Base-by-base conservation (phyloP, 2,329 filamentous ascomycete species). In the Cordyceps farinosa region DNA sequence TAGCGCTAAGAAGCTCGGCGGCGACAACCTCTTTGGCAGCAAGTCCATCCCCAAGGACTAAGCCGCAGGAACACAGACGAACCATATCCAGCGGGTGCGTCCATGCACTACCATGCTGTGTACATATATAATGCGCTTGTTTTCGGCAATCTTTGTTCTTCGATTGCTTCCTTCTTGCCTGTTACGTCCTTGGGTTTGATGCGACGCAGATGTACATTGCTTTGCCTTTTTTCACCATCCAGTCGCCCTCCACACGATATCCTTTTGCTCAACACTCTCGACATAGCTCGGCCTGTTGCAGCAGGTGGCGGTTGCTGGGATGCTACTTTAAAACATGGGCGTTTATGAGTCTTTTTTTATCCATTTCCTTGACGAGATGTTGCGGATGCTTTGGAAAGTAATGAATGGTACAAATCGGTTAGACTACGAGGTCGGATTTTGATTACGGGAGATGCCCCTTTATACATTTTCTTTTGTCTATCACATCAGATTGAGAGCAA, bases 1-100 rank as follows among this genome's bases (percentile, higher is more conserved):
- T 53, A 87, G 85, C 56, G 79, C 79, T 77, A 88, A 87, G 82
- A 87, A 84, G 73, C 78, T 87, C 72, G 76, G 77, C 61, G 77
- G 79, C 73, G 78, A 79, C 65, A 77, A 78, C 66, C 72, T 81
- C 63, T 69, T 75, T 42, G 74, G 75, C 54, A 74, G 75, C 62
- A 72, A 70, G 61, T 70, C 74, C 44, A 76, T 75, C 48, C 70
- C 72, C 63, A 75, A 73, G 69, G 70, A 71, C 22, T 71, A 54
- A 67, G 34, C 32, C 9, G 22, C 58, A 36, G 36, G 29, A 5
- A 44, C 36, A 7, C 27, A 30, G 30, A n/a, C 50, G 40, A 52
- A 53, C 48, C 47, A 61, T 42, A 51, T 50, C 36, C 47, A 40
- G 36, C 22, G 22, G 45, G 15, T 59, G 36, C 29, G 15, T 15